Evolutionary conservation across 208 protist species (phyloP), one percentile per base, ranked within the genome.

Genomic region (Lotmaria passim): DNA sequence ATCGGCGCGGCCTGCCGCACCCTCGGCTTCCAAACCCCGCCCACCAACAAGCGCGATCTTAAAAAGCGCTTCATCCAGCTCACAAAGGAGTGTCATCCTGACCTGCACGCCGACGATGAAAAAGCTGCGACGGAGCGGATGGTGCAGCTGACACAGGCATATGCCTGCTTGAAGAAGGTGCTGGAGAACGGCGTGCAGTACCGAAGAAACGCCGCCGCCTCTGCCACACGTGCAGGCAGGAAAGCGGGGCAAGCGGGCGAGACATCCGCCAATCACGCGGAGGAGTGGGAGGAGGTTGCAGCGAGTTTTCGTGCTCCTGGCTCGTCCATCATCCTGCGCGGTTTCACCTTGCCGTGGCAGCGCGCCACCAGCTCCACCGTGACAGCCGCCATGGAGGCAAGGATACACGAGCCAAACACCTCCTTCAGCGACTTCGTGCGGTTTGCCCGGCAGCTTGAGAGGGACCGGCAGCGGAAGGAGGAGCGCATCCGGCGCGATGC

Each of bases 321-420:
- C 30, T 66, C 78, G 11, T 79, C 83, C 19, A 67, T 94, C n/a
- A 89, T 79, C 53, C 70, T 89, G 57, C 78, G 79, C 23, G 75
- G 79, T 23, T 83, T 86, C 61, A 78, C 68, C 10, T 62, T 94
- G 26, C 89, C 89, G 11, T 94, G 89, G 89, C 89, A 94, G 72
- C 82, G 85, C 59, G 48, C 69, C 19, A 52, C 59, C 6, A 83
- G 78, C 41, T 67, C 6, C 17, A 68, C 78, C 17, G 69, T 56
- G 31, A 62, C 44, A 7, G 28, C 70, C 17, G 57, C 66, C 11
- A 58, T 75, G 43, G 78, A 86, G 36, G 50, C 60, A 31, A 67
- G 73, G 63, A 47, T 88, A 39, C 5, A 58, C 4, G 44, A 69
- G 46, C 12, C 68, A 3, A 17, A 70, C 36, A 17, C 69, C 0